phyloP scores from a whole-genome alignment of 108 stramenopile species.

The Discostella pseudostelligera region DNA sequence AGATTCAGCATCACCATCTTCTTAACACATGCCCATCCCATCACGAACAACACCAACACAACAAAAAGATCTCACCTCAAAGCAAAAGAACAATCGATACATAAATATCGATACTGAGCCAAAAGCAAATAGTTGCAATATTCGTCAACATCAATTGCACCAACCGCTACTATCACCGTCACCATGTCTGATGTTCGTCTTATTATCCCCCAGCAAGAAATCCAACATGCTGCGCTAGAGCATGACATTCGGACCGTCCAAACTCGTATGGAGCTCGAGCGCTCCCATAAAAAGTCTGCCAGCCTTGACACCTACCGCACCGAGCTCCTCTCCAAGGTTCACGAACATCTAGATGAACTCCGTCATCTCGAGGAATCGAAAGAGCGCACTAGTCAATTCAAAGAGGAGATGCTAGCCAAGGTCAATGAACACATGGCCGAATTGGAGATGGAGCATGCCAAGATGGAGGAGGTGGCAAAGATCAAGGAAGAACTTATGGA shows the following conservation, averaged over 20 bases:
- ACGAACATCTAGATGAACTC: slow-evolving; percentile 33
- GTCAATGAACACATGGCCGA: slow-evolving; percentile 35
- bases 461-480: slow-evolving; percentile 45
- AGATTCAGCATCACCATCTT: no score
- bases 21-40: no score
- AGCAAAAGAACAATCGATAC: no score
- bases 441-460: slow-evolving; percentile 38
- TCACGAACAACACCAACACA: no score
- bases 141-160: no score
- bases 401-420: slow-evolving; percentile 40
- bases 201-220: slow-evolving; percentile 20
- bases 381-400: slow-evolving; percentile 37
- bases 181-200: slow-evolving; percentile 26
- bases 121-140: no score
- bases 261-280: slow-evolving; percentile 22
- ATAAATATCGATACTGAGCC: no score
- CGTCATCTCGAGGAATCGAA: slow-evolving; percentile 29
- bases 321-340: slow-evolving; percentile 37
- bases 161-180: no score
- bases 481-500: slow-evolving; percentile 42
- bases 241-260: slow-evolving; percentile 36
- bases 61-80: no score
- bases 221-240: slow-evolving; percentile 42
- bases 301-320: slow-evolving; percentile 35
- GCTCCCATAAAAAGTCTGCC: slow-evolving; percentile 20